These are phyloP conservation scores for Fomitopsis pulvina DNA, from an alignment of 768 basidiomycete species.

Conservation along the genomic window DNA sequence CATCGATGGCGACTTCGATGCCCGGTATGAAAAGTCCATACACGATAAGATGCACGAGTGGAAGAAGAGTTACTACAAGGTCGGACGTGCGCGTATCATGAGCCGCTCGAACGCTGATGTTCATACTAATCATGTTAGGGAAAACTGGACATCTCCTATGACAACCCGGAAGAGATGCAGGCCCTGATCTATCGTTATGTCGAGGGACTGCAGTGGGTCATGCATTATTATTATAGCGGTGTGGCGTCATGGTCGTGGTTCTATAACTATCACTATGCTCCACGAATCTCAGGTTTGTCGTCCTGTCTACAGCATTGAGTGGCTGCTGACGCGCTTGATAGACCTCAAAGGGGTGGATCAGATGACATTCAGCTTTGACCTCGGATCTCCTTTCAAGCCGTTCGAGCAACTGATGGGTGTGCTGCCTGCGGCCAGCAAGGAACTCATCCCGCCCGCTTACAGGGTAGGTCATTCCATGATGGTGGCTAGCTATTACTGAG, in stretches of 20 bases:
- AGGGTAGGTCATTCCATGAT: conserved; percentile 41
- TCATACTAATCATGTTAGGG: conserved; percentile 41
- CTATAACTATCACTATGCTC: conserved; percentile 97
- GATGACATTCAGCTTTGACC: conserved; percentile 80
- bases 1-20: conserved; percentile 72
- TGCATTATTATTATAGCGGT: conserved; percentile 98
- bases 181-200: conserved; percentile 76
- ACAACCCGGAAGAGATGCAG: conserved; percentile 60
- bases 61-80: conserved; percentile 88
- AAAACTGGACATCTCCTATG: conserved; percentile 79
- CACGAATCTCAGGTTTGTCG: conserved; percentile 82
- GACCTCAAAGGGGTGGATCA: conserved; percentile 58
- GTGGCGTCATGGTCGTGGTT: conserved; percentile 99
- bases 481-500: not conserved
- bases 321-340: conserved; percentile 25
- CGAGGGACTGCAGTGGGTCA: conserved; percentile 97
- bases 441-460: conserved; percentile 83
- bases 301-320: conserved; percentile 16
- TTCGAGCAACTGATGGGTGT: conserved; percentile 99
- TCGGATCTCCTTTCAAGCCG: conserved; percentile 86
- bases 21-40: conserved; percentile 63
- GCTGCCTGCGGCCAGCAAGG: conserved; percentile 83
- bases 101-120: not conserved
- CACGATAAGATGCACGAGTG: conserved; percentile 87
- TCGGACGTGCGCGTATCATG: conserved; percentile 28